Base-by-base conservation (phyloP, 2,329 filamentous ascomycete genomes). In the Tolypocladium ovalisporum region DNA sequence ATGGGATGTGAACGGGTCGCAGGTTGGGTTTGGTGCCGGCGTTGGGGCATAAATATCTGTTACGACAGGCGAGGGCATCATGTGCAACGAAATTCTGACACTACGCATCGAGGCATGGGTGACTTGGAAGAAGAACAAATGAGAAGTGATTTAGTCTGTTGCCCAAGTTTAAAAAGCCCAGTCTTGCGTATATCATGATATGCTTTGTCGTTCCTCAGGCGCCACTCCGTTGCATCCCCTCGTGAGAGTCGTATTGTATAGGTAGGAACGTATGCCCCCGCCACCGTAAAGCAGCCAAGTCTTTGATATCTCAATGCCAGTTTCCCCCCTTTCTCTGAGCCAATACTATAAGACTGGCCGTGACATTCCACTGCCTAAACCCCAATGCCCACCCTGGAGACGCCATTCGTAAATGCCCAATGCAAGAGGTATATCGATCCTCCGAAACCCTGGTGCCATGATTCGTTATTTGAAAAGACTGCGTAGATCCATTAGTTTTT, bases 401-500 rank as follows among this genome's bases (percentile, higher is more conserved):
- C 54, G 54, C 54, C 52, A 54, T 54, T 52, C 35, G 19, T 37
- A 52, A 47, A 54, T 54, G 52, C 52, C 12, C 32, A 49, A 36
- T 39, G 35, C 40, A 22, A 4, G 10, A 51, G 47, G 19, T n/a
- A 32, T 52, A 2, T 22, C 4, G 29, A 35, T 22, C 10, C 29
- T 22, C 47, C 47, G 29, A 34, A 3, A 22, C 19, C 15, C 44
- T 19, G 32, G 29, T 55, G 56, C 34, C 35, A 51, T 51, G 40
- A 54, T 24, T 55, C 37, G 39, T 58, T 67, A 81, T 68, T 77
- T 80, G 70, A 85, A 85, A 37, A 85, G 76, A 63, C 79, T 82
- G 54, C 80, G 77, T 58, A 85, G 67, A 61, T 84, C 82, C 75
- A 79, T 75, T 57, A 82, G 73, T 63, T 80, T 83, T 74, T 86